Base-by-base conservation (phyloP, 2,329 filamentous ascomycete species). In the Aureobasidium leucospermi region DNA sequence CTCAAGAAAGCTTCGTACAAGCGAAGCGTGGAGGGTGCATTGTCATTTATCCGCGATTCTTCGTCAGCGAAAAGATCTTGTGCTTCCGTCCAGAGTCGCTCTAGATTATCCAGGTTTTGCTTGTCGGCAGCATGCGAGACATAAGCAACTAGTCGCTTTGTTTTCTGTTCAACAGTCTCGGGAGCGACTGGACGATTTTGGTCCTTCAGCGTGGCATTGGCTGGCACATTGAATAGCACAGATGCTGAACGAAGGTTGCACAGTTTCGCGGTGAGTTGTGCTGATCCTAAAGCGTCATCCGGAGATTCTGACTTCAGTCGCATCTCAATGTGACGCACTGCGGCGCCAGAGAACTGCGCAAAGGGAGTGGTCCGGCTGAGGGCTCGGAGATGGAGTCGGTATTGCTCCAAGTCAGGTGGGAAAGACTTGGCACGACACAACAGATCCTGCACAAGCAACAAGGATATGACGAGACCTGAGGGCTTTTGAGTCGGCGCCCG, bases 1-100 rank as follows among this genome's bases (percentile, higher is more conserved):
- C 72, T 68, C 46, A 84, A 74, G 60, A 83, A 78, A 8, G 72
- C 66, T 53, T 73, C 70, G 55, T 67, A 73, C 1, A 72, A 45
- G 29, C 66, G 60, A 6, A 67, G 43, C 11, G 71, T 61, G 4
- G 57, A 46, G 4, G 59, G 29, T 4, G 60, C 47, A 39, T 47
- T 43, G 31, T 60, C 58, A 10, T 60, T 19, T 16, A 56, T 38
- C n/a, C 45, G 16, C 46, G 45, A 39, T 11, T 8, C 16, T n/a
- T 41, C 10, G 9, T 36, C 46, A 10, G 36, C 28, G 53, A 66
- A 28, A 52, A 51, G 31, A 36, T 58, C 29, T 34, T 61, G 43
- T 45, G 64, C 58, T 13, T 65, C 61, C 3, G 23, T 23, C 63
- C 66, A 68, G 28, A 64, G 51, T n/a, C 36, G 29, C 39, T 68